Conservation (phyloP, 148 eudicot genomes). For the Chenopodium quinoa region DNA sequence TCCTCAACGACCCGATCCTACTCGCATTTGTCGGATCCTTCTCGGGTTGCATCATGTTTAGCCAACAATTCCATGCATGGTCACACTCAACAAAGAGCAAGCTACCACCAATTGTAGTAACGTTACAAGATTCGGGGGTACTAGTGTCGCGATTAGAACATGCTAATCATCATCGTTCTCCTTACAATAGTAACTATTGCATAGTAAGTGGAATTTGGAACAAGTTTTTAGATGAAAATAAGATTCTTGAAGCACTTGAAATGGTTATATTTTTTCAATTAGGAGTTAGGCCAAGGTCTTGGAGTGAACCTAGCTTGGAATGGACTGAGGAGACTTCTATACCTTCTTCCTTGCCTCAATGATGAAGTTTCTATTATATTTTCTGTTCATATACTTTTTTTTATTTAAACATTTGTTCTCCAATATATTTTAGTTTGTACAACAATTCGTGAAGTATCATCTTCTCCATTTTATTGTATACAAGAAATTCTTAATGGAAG, state of each 20-base stretch:
- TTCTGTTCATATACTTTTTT: neutral
- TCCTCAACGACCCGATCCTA: conserved; percentile 39
- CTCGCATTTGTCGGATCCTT: conserved; percentile 54
- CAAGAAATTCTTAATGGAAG: neutral
- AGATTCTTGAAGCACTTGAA: conserved; percentile 65
- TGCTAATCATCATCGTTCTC: conserved; percentile 66
- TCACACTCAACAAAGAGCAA: conserved; percentile 77
- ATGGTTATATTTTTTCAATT: conserved; percentile 65
- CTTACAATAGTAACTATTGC: conserved; percentile 79
- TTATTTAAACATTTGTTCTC: neutral
- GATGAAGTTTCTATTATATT: neutral
- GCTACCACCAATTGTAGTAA: conserved; percentile 56
- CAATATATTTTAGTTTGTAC: neutral
- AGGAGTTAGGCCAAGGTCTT: conserved; percentile 78
- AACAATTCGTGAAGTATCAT: neutral
- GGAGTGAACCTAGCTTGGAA: conserved; percentile 70
- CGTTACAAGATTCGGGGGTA: conserved; percentile 65
- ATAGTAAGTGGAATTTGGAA: conserved; percentile 95
- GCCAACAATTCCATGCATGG: conserved; percentile 95
- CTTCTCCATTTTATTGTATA: neutral
- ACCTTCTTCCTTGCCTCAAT: neutral
- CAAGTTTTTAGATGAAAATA: conserved; percentile 52
- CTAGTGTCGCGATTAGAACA: conserved; percentile 66
- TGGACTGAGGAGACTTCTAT: conserved; percentile 53
- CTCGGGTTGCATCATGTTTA: conserved; percentile 81